Percentiles rank a stretch among this genome's conserved stretches.
Evolutionary conservation across 179 eudicot genomes (phyloP).

Genomic region (Amaranthus tricolor): DNA sequence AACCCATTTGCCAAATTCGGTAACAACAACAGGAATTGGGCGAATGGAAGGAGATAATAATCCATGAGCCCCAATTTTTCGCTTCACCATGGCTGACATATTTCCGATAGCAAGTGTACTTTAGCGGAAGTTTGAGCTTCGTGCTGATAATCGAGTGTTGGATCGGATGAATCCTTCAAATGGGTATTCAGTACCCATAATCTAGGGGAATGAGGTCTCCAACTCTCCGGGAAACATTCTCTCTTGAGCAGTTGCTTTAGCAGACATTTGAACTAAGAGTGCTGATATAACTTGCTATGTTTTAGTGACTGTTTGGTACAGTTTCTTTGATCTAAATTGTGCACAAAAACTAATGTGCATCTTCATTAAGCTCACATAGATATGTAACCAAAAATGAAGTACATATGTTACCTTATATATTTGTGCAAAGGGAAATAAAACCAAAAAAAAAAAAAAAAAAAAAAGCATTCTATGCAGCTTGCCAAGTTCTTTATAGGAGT

Average conservation of each 20-base stretch:
- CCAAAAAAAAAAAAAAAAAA: too few relatives aligned
- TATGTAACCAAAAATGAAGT: slow-evolving; percentile 25
- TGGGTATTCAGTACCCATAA: background rate
- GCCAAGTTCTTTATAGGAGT: background rate
- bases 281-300: slow-evolving; percentile 17
- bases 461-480: background rate
- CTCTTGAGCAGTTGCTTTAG: slow-evolving; percentile 23
- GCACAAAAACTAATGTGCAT: slow-evolving; percentile 25
- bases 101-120: slow-evolving; percentile 6
- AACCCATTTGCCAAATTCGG: slow-evolving; percentile 58
- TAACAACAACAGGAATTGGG: slow-evolving; percentile 57
- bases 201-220: background rate
- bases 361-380: slow-evolving; percentile 17
- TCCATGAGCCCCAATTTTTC: background rate
- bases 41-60: slow-evolving; percentile 55
- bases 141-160: background rate
- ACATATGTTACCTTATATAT: slow-evolving; percentile 26
- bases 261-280: slow-evolving; percentile 22
- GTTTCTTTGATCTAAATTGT: slow-evolving; percentile 13
- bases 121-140: background rate
- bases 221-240: slow-evolving; percentile 13
- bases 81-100: background rate
- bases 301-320: slow-evolving; percentile 20
- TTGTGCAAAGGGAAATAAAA: background rate
- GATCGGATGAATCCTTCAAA: slow-evolving; percentile 10